These are phyloP conservation scores for Pugionium cornutum DNA, from an alignment of 345 rosid genomes.

Conservation along the genomic window DNA sequence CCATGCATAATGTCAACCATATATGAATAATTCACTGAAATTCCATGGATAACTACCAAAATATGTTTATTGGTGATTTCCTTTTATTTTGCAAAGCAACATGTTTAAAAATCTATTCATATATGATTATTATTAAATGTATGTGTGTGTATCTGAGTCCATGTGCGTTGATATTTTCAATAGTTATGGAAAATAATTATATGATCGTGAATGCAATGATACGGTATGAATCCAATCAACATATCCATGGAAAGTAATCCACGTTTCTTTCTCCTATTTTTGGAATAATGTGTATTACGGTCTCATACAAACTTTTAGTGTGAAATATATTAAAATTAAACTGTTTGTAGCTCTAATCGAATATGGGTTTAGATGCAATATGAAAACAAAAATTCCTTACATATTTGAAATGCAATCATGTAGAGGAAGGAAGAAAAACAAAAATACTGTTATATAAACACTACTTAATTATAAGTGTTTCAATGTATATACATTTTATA, in stretches of 20 bases:
- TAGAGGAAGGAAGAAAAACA: slow-evolving; percentile 17
- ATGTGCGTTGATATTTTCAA: slow-evolving; percentile 16
- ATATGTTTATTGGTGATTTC: slow-evolving; percentile 7
- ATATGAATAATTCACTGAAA: slow-evolving; percentile 14
- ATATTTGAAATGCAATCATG: too few species aligned
- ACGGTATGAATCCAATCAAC: slow-evolving; percentile 16
- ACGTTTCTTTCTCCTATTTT: background rate
- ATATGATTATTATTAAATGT: slow-evolving; percentile 12
- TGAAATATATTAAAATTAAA: too few species aligned
- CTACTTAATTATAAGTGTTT: background rate
- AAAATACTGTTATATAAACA: background rate
- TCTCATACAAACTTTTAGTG: too few species aligned
- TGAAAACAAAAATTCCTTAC: too few species aligned
- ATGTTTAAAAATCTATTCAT: slow-evolving; percentile 13
- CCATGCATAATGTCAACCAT: background rate
- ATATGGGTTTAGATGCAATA: too few species aligned
- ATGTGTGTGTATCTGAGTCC: background rate
- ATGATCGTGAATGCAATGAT: slow-evolving; percentile 14
- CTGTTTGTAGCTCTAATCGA: too few species aligned
- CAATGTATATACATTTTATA: slow-evolving; percentile 14
- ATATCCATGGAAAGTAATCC: slow-evolving; percentile 26
- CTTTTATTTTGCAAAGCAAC: slow-evolving; percentile 11
- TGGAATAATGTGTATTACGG: too few species aligned
- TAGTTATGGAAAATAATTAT: background rate
- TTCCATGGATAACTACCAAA: slow-evolving; percentile 16